These are phyloP conservation scores for Tephrocybe rancida DNA, from an alignment of 768 basidiomycete species.

Conservation along the genomic window DNA sequence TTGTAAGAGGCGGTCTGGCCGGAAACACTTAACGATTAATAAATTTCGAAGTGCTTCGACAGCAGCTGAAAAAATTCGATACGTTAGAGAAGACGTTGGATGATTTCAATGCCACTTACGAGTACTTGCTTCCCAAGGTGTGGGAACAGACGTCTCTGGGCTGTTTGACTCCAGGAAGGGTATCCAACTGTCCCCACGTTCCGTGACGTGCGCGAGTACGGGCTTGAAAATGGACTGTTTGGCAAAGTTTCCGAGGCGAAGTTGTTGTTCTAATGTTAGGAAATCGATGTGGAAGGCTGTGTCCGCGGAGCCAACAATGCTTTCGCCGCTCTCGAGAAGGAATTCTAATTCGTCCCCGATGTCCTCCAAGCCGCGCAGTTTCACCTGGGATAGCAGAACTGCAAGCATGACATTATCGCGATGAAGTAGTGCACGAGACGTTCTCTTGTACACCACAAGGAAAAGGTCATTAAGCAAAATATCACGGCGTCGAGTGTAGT, in stretches of 20 bases:
- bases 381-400: constrained; percentile 87
- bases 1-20: constrained; percentile 90
- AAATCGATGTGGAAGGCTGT: constrained; percentile 42
- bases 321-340: constrained; percentile 86
- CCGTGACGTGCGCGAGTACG: constrained; percentile 62
- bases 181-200: constrained; percentile 69
- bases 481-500: constrained; percentile 71
- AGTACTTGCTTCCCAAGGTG: constrained; percentile 76
- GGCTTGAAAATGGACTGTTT: constrained; percentile 78
- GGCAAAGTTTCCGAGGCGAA: constrained; percentile 70
- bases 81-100: constrained; percentile 7
- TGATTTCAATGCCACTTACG: constrained; percentile 53
- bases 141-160: constrained; percentile 74
- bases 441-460: constrained; percentile 84
- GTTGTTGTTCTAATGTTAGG: constrained; percentile 67
- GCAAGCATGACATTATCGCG: constrained; percentile 91
- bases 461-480: constrained; percentile 89
- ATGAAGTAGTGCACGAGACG: constrained; percentile 88
- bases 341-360: constrained; percentile 87
- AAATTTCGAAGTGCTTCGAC: constrained; percentile 75
- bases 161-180: constrained; percentile 65
- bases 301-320: constrained; percentile 41
- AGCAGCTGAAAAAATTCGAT: constrained; percentile 48
- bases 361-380: constrained; percentile 78
- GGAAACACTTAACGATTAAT: constrained; percentile 85